A percentile compares a stretch with the other conserved stretches of the same genome.
Evolutionary conservation across 169 alveolate species (phyloP).

Genomic region (Eimeria necatrix): DNA sequence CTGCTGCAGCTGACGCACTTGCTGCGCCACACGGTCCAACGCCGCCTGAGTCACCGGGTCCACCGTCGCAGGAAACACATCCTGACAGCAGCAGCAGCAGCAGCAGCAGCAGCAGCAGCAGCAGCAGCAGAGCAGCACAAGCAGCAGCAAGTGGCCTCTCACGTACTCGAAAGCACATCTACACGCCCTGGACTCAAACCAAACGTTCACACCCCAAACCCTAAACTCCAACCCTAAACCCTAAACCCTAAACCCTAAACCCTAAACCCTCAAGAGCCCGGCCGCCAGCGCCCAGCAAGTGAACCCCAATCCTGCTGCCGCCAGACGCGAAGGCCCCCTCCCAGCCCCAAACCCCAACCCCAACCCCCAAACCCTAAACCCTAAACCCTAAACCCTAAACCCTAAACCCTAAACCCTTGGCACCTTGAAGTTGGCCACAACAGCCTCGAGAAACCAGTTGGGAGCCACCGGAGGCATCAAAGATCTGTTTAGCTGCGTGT

Average conservation of each 20-base stretch:
- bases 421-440: conserved; percentile 67
- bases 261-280: too few relatives aligned
- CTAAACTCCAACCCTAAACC: too few relatives aligned
- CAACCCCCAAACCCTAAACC: not conserved
- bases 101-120: not conserved
- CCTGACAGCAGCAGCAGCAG: not conserved
- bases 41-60: conserved; percentile 54
- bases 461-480: conserved; percentile 82
- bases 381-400: not conserved
- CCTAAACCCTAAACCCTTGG: not conserved
- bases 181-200: too few relatives aligned
- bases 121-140: conserved; percentile 10
- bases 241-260: too few relatives aligned
- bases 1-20: conserved; percentile 59
- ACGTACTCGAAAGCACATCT: too few relatives aligned
- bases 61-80: not conserved
- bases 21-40: conserved; percentile 16
- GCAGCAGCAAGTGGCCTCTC: too few relatives aligned
- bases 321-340: not conserved
- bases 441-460: conserved; percentile 78
- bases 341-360: not conserved
- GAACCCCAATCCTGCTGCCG: too few relatives aligned
- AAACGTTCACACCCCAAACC: too few relatives aligned
- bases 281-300: too few relatives aligned
- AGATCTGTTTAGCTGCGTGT: conserved; percentile 82